These are phyloP conservation scores for Davidsoniella neocaledoniae DNA, from an alignment of 2,329 filamentous ascomycete species.

Conservation along the genomic window DNA sequence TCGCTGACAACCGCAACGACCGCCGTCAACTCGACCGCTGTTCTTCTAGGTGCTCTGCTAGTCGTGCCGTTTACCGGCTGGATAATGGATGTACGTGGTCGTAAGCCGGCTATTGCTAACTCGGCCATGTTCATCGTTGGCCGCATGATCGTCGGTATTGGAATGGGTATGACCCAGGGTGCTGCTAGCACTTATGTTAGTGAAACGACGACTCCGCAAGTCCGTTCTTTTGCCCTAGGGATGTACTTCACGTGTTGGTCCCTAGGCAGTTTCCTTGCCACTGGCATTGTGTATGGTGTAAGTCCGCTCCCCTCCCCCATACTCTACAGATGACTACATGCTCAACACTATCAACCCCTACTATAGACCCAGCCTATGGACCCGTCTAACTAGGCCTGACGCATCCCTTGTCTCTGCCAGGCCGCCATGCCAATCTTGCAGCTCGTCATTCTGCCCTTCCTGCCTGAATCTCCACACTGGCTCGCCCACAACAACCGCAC, in stretches of 20 bases:
- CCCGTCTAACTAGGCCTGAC: too few species aligned
- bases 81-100: constrained; percentile 25
- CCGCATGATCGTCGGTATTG: constrained; percentile 31
- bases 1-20: constrained; percentile 33
- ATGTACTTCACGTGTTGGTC: constrained; percentile 16
- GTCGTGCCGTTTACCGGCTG: constrained; percentile 26
- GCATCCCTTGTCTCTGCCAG: too few species aligned
- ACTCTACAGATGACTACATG: too few species aligned
- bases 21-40: constrained; percentile 36
- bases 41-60: constrained; percentile 34
- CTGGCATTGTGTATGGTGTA: too few species aligned
- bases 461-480: too few species aligned
- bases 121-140: constrained; percentile 34
- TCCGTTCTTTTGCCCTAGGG: constrained; percentile 14
- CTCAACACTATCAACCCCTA: too few species aligned
- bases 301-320: too few species aligned
- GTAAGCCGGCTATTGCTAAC: constrained; percentile 28
- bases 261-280: too few species aligned
- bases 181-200: constrained; percentile 30
- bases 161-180: constrained; percentile 24
- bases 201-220: constrained; percentile 27
- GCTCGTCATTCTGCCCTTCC: too few species aligned
- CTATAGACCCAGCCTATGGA: too few species aligned
- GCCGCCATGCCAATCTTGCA: too few species aligned
- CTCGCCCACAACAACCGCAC: too few species aligned